Conservation (phyloP, 352 stramenopile genomes). For the Globisporangium megalacanthum region DNA sequence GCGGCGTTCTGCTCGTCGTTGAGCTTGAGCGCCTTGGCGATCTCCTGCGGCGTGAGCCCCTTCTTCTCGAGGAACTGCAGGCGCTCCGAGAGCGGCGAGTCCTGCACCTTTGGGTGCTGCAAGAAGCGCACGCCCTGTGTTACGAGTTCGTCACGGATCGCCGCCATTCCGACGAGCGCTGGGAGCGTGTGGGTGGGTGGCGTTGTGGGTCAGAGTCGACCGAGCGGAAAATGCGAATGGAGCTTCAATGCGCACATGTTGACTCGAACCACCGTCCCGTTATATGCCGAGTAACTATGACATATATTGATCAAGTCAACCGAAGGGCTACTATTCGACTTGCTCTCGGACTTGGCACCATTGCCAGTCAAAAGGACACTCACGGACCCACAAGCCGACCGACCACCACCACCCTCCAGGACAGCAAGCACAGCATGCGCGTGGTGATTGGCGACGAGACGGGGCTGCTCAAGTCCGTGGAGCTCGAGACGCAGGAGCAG, state of each 20-base stretch:
- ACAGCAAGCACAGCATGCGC: slow-evolving; percentile 31
- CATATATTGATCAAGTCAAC: too few species aligned
- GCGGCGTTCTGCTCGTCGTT: slow-evolving; percentile 61
- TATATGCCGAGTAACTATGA: too few species aligned
- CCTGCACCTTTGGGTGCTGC: slow-evolving; percentile 70
- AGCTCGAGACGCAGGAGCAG: slow-evolving; percentile 69
- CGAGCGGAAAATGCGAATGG: too few species aligned
- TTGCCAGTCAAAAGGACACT: too few species aligned
- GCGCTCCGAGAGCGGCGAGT: slow-evolving; percentile 66
- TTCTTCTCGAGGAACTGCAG: slow-evolving; percentile 77
- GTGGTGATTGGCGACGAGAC: slow-evolving; percentile 80
- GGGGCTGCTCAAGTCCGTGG: slow-evolving; percentile 75
- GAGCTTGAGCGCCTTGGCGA: slow-evolving; percentile 52
- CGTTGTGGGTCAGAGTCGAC: too few species aligned
- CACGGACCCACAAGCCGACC: too few species aligned
- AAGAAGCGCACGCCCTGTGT: slow-evolving; percentile 73
- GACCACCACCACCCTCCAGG: not conserved
- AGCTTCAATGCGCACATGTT: too few species aligned
- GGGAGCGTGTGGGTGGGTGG: too few species aligned
- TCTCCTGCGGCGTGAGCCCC: slow-evolving; percentile 60
- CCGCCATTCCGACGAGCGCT: too few species aligned
- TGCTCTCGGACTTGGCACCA: too few species aligned
- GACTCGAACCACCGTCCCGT: too few species aligned
- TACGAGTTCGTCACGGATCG: slow-evolving; percentile 55
- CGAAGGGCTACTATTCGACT: too few species aligned